A percentile compares a stretch with the other conserved stretches of the same genome.
phyloP scores from a whole-genome alignment of 305 asterid genomes.

The Solanum hybrid region DNA sequence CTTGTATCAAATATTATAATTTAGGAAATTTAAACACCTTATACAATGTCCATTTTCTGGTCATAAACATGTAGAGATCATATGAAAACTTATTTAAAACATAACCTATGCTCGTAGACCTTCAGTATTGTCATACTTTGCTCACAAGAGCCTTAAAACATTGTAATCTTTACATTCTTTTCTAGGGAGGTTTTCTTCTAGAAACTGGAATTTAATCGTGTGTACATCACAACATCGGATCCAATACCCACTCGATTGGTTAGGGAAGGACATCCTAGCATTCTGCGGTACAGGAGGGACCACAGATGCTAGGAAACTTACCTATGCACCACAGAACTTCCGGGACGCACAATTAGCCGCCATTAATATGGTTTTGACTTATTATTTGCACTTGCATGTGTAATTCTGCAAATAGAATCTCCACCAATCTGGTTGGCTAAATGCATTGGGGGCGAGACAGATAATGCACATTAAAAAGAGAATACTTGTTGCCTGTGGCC shows the following conservation, averaged over 20 bases:
- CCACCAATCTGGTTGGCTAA: neutral
- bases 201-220: neutral
- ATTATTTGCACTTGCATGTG: neutral
- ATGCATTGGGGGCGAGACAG: neutral
- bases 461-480: neutral
- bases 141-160: neutral
- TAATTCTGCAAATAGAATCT: neutral
- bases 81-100: neutral
- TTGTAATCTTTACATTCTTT: neutral
- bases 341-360: neutral
- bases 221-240: neutral
- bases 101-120: neutral
- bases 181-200: neutral
- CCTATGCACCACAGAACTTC: neutral
- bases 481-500: neutral
- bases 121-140: neutral
- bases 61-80: neutral
- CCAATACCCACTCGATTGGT: neutral
- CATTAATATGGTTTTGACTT: neutral
- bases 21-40: neutral
- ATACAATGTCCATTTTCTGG: neutral
- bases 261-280: neutral
- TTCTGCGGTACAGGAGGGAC: neutral
- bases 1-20: neutral
- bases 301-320: neutral